Evolutionary conservation across 345 rosid species (phyloP).

Genomic region (Ailanthus altissimus): DNA sequence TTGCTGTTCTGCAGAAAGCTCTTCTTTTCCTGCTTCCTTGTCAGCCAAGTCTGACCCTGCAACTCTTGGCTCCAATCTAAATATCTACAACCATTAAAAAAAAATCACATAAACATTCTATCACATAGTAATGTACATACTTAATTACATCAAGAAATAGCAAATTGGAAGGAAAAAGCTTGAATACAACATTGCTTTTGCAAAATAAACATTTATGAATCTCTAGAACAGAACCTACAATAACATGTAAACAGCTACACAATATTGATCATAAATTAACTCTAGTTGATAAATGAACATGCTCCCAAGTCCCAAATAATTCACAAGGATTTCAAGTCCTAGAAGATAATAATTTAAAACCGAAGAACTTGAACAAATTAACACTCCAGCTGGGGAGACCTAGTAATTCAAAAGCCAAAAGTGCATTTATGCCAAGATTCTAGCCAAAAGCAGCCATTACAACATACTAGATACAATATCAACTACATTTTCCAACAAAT

Average conservation of each 20-base stretch:
- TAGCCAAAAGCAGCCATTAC: too few species aligned
- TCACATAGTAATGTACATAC: background rate
- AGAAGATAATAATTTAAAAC: too few species aligned
- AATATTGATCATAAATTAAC: background rate
- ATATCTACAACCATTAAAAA: conserved; percentile 44
- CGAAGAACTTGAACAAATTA: background rate
- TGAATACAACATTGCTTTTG: background rate
- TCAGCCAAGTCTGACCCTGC: conserved; percentile 30
- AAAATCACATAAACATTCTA: background rate
- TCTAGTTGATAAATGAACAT: background rate
- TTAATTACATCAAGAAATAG: background rate
- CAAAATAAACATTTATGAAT: background rate
- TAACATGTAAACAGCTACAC: background rate
- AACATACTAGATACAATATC: background rate
- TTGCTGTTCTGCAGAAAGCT: conserved; percentile 32
- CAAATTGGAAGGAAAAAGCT: background rate
- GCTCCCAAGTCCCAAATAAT: background rate
- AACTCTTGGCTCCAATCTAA: conserved; percentile 73
- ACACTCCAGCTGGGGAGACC: too few species aligned
- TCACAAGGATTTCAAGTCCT: too few species aligned
- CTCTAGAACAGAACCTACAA: background rate
- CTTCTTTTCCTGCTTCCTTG: conserved; percentile 37
- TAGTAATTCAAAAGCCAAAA: too few species aligned
- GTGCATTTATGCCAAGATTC: background rate
- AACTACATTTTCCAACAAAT: background rate